Evolutionary conservation across 345 rosid species (phyloP).

Genomic region (Abelmoschus esculentus): DNA sequence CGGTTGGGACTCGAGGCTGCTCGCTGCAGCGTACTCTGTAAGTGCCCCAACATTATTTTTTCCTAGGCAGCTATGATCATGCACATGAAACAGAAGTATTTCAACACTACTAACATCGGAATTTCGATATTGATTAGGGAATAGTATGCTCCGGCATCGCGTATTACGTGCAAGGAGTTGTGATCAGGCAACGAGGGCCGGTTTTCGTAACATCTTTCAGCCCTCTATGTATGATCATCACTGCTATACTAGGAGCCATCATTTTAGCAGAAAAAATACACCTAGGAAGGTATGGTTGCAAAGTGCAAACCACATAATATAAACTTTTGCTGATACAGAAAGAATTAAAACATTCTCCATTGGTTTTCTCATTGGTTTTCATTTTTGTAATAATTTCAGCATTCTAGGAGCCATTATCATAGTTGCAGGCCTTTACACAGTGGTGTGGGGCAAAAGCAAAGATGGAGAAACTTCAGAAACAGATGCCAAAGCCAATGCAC

Average conservation of each 20-base stretch:
- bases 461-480: constrained; percentile 22
- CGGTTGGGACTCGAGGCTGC: constrained; percentile 73
- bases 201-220: constrained; percentile 80
- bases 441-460: constrained; percentile 93
- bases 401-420: constrained; percentile 69
- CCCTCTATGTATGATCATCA: constrained; percentile 84
- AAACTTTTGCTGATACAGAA: too few species aligned
- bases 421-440: constrained; percentile 66
- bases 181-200: constrained; percentile 67
- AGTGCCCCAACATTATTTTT: constrained; percentile 13
- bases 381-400: constrained; percentile 23
- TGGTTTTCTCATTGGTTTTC: not conserved
- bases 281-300: constrained; percentile 65
- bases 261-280: constrained; percentile 64
- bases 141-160: constrained; percentile 86
- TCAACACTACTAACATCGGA: not conserved
- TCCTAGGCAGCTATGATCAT: not conserved
- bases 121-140: constrained; percentile 41
- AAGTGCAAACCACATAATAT: not conserved
- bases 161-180: constrained; percentile 74
- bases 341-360: not conserved
- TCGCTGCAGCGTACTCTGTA: constrained; percentile 77
- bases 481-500: constrained; percentile 22
- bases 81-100: not conserved
- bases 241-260: constrained; percentile 58